Percentiles rank a stretch among this genome's conserved stretches.
Evolutionary conservation across 371 early-diverging fungal genomes (phyloP).

Genomic region (Smittium culicis): DNA sequence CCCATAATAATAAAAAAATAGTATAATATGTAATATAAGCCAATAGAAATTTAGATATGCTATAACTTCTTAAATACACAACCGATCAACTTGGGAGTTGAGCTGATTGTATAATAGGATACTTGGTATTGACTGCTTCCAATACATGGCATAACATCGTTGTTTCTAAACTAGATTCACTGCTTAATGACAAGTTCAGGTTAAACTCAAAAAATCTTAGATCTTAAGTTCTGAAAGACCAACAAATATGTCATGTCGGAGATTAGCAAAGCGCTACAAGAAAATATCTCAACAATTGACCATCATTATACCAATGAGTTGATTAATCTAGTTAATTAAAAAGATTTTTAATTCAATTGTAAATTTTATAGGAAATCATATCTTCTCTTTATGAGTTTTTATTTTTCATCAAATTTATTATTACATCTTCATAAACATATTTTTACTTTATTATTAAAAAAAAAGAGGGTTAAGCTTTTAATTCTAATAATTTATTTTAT

Average conservation of each 20-base stretch:
- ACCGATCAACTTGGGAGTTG: too few relatives aligned
- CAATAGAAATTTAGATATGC: too few relatives aligned
- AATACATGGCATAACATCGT: too few relatives aligned
- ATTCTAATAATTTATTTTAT: conserved; percentile 1
- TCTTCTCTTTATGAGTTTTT: not conserved
- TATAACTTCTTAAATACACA: too few relatives aligned
- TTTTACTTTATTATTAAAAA: not conserved
- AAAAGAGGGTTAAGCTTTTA: not conserved
- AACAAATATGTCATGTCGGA: not conserved
- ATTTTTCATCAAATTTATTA: not conserved
- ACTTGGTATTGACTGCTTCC: too few relatives aligned
- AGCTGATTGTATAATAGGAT: too few relatives aligned
- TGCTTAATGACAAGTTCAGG: too few relatives aligned
- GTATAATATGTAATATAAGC: too few relatives aligned
- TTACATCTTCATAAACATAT: not conserved
- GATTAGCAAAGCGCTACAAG: not conserved
- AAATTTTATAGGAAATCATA: not conserved
- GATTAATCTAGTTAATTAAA: not conserved
- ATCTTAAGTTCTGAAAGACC: too few relatives aligned
- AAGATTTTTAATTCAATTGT: not conserved
- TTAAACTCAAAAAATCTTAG: too few relatives aligned
- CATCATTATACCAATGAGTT: not conserved
- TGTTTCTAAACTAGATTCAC: too few relatives aligned
- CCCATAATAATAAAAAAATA: too few relatives aligned
- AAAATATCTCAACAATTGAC: not conserved